A percentile compares a stretch with the other conserved stretches of the same genome.
Evolutionary conservation across 163 green algal genomes (phyloP).

Genomic region (Scenedesmus sp.): DNA sequence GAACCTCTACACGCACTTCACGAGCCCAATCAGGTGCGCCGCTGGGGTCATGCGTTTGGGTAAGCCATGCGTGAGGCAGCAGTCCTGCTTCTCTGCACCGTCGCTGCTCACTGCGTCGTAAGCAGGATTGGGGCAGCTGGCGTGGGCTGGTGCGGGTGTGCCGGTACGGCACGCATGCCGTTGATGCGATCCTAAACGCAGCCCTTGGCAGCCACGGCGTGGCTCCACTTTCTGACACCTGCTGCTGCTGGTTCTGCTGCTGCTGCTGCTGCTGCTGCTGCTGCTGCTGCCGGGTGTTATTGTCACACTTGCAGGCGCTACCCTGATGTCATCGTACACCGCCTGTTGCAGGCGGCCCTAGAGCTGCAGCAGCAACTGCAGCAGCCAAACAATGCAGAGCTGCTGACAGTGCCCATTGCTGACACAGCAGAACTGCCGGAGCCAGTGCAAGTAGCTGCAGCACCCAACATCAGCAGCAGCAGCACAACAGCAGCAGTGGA

Average conservation of each 20-base stretch:
- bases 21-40: constrained; percentile 91
- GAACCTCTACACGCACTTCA: constrained; percentile 98
- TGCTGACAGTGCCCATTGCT: constrained; percentile 25
- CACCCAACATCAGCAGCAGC: constrained; percentile 22
- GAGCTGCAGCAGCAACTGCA: constrained; percentile 64
- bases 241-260: neutral
- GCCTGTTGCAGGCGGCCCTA: constrained; percentile 90
- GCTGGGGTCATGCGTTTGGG: too few relatives aligned
- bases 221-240: too few relatives aligned
- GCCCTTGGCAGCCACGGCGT: too few relatives aligned
- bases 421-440: neutral
- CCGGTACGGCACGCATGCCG: too few relatives aligned
- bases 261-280: neutral
- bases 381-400: constrained; percentile 30
- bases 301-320: constrained; percentile 70
- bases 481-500: neutral
- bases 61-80: too few relatives aligned
- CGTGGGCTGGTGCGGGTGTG: too few relatives aligned
- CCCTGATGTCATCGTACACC: constrained; percentile 96
- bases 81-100: too few relatives aligned
- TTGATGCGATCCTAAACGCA: too few relatives aligned
- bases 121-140: too few relatives aligned
- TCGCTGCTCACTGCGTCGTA: too few relatives aligned
- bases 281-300: neutral
- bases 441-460: neutral